Evolutionary conservation across 2,329 filamentous ascomycete species (phyloP).

Genomic region (Pseudogymnoascus sp.): DNA sequence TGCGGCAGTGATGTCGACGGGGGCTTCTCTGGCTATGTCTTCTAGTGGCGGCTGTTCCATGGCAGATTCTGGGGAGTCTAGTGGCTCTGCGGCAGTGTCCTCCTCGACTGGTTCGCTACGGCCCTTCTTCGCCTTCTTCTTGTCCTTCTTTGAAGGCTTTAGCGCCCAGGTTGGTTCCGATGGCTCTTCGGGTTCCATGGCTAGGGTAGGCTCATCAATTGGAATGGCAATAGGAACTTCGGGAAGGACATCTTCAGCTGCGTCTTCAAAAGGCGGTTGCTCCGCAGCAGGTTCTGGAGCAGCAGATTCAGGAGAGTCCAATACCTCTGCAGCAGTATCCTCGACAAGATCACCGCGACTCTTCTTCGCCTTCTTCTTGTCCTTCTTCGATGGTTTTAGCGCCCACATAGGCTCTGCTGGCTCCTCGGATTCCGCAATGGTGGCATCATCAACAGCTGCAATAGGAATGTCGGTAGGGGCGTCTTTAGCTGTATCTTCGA

Average conservation of each 20-base stretch:
- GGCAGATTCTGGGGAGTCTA: neutral
- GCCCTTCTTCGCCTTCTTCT: conserved; percentile 27
- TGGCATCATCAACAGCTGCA: neutral
- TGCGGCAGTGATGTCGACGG: neutral
- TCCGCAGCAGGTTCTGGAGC: neutral
- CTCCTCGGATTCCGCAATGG: neutral
- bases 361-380: conserved; percentile 30
- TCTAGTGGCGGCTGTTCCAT: neutral
- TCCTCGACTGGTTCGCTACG: neutral
- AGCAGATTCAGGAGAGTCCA: neutral
- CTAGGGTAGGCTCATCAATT: neutral
- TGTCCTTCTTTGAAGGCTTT: conserved; percentile 30
- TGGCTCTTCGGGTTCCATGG: neutral
- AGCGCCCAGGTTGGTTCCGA: neutral
- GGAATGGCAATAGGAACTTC: neutral
- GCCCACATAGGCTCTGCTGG: neutral
- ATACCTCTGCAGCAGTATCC: neutral
- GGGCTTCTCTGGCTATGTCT: neutral
- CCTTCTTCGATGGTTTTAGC: conserved; percentile 27
- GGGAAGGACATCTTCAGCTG: neutral
- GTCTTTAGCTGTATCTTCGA: neutral
- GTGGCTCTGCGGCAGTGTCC: neutral
- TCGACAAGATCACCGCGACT: neutral
- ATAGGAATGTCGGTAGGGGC: neutral
- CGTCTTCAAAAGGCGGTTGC: neutral